Conservation (phyloP, 768 basidiomycete species). For the Rhizopogon vesiculosus region DNA sequence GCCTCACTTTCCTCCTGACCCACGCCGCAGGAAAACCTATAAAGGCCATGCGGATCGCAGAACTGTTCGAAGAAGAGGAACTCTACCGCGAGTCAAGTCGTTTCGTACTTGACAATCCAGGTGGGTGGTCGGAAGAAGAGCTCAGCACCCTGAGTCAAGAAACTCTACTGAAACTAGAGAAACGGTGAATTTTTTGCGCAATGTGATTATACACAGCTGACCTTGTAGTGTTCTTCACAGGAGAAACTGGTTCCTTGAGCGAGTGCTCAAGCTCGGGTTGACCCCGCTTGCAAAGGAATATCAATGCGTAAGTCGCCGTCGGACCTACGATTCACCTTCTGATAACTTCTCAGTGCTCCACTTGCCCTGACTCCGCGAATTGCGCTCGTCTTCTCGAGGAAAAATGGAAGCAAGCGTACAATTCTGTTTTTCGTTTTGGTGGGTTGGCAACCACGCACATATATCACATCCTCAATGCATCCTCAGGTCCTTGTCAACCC, state of each 20-base stretch:
- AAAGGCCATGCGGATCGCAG: conserved; percentile 89
- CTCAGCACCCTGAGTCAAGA: conserved; percentile 76
- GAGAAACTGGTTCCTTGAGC: conserved; percentile 93
- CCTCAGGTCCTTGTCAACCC: conserved; percentile 74
- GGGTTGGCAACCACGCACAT: neutral
- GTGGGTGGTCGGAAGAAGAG: conserved; percentile 79
- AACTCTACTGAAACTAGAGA: conserved; percentile 86
- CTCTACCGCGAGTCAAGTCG: conserved; percentile 87
- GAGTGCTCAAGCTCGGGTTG: conserved; percentile 86
- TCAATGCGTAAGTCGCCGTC: conserved; percentile 66
- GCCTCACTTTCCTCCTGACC: conserved; percentile 82
- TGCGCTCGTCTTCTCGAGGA: conserved; percentile 89
- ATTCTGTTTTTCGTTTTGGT: conserved; percentile 86
- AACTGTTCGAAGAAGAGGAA: conserved; percentile 86
- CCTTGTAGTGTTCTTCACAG: conserved; percentile 30
- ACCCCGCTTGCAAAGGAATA: conserved; percentile 91
- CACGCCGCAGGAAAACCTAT: conserved; percentile 92
- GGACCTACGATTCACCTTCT: neutral
- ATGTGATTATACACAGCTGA: neutral
- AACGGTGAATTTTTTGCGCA: conserved; percentile 44
- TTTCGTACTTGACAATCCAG: conserved; percentile 90
- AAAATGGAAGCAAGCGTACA: conserved; percentile 89
- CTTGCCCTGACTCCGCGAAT: conserved; percentile 73
- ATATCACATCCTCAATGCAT: neutral
- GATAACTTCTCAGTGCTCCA: conserved; percentile 51